These are phyloP conservation scores for Coriolopsis trogii DNA, from an alignment of 1,284 basidiomycete species.

Conservation along the genomic window DNA sequence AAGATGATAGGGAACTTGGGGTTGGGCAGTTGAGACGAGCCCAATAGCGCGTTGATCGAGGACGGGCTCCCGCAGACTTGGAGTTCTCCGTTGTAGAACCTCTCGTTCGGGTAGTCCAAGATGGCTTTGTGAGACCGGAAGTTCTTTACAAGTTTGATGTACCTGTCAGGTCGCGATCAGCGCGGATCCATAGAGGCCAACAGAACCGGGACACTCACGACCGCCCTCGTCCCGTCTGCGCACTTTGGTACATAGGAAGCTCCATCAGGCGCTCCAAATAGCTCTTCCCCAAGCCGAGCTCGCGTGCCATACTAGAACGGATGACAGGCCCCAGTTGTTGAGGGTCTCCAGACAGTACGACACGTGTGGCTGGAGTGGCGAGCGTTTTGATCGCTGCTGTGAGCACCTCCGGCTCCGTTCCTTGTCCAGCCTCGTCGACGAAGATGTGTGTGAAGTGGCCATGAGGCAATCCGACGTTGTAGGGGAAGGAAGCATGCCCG, in stretches of 20 bases:
- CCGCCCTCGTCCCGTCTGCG: conserved; percentile 30
- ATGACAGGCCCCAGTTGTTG: conserved; percentile 63
- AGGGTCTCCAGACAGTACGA: conserved; percentile 60
- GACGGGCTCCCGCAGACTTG: conserved; percentile 42
- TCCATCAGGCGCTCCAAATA: conserved; percentile 57
- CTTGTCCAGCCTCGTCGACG: conserved; percentile 68
- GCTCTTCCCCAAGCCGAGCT: conserved; percentile 50
- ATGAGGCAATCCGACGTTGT: conserved; percentile 55
- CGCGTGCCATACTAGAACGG: conserved; percentile 45
- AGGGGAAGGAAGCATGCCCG: conserved; percentile 57
- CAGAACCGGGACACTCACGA: too few relatives aligned
- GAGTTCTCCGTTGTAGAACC: conserved; percentile 57
- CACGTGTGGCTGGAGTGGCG: conserved; percentile 42
- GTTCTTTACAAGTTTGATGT: conserved; percentile 56
- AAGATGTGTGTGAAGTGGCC: conserved; percentile 70
- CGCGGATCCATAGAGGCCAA: too few relatives aligned
- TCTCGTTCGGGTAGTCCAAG: conserved; percentile 57
- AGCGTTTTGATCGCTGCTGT: conserved; percentile 52
- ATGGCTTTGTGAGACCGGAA: conserved; percentile 61
- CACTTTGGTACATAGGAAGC: conserved; percentile 41
- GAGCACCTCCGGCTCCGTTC: conserved; percentile 60
- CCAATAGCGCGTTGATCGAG: conserved; percentile 37
- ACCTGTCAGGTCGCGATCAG: too few relatives aligned
- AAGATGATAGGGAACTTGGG: conserved; percentile 50
- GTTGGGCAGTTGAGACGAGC: conserved; percentile 21